Conservation (phyloP, 306 rosid species). For the Datisca glomerata region DNA sequence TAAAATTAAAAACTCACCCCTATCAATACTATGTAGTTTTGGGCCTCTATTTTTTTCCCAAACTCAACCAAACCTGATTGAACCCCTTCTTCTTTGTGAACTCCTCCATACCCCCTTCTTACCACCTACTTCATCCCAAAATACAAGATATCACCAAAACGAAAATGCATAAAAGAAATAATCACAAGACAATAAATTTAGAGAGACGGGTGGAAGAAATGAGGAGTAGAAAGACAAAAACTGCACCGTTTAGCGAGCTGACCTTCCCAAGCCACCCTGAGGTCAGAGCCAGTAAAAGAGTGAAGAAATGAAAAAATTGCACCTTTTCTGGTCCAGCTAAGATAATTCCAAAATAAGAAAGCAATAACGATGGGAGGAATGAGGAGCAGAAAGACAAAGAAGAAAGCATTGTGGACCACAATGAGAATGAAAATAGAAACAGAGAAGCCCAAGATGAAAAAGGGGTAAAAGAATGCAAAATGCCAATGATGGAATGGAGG, state of each 20-base stretch:
- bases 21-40: too few species aligned
- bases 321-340: constrained; percentile 14
- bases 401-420: constrained; percentile 30
- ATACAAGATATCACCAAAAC: too few species aligned
- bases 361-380: constrained; percentile 29
- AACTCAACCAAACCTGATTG: too few species aligned
- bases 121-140: too few species aligned
- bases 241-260: constrained; percentile 40
- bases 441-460: constrained; percentile 31
- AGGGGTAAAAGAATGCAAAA: constrained; percentile 32
- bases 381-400: constrained; percentile 30
- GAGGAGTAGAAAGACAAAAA: too few species aligned
- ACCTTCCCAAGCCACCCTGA: constrained; percentile 28
- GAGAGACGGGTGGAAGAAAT: not conserved
- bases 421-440: too few species aligned
- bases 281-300: constrained; percentile 38
- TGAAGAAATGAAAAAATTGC: constrained; percentile 24
- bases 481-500: constrained; percentile 26
- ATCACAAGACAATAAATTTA: not conserved
- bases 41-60: too few species aligned
- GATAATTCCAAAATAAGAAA: constrained; percentile 36
- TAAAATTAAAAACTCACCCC: too few species aligned
- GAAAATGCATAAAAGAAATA: not conserved
- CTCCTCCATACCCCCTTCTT: too few species aligned
- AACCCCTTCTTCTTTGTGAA: too few species aligned